Evolutionary conservation across 768 basidiomycete species (phyloP).

Genomic region (Crucibulum laeve): DNA sequence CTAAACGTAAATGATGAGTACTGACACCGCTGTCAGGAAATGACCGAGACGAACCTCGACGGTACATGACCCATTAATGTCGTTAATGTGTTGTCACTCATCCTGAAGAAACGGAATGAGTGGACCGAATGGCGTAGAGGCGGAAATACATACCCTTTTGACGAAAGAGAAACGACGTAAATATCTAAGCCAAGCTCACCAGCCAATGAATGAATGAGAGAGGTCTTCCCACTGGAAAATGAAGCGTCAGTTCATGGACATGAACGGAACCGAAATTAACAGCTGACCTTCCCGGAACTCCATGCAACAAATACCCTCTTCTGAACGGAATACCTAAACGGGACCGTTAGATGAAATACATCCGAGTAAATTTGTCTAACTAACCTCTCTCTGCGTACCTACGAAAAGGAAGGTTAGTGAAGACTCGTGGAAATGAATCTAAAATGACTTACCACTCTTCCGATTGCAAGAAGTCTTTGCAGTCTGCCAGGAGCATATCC

Average conservation of each 20-base stretch:
- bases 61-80: constrained; percentile 89
- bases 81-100: constrained; percentile 87
- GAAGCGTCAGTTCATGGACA: constrained; percentile 3
- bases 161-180: constrained; percentile 84
- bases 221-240: constrained; percentile 70
- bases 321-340: constrained; percentile 79
- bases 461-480: constrained; percentile 78
- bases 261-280: constrained; percentile 6
- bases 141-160: constrained; percentile 62
- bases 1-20: constrained; percentile 30
- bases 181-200: constrained; percentile 87
- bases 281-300: constrained; percentile 77
- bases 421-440: constrained; percentile 9
- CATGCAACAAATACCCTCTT: constrained; percentile 79
- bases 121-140: not conserved
- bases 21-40: constrained; percentile 6
- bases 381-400: constrained; percentile 90
- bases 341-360: constrained; percentile 11
- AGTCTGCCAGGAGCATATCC: constrained; percentile 86
- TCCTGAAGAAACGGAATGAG: constrained; percentile 37
- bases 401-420: constrained; percentile 13
- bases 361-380: constrained; percentile 19
- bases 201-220: constrained; percentile 79
- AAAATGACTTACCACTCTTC: constrained; percentile 71
- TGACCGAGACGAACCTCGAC: constrained; percentile 47